Conservation (phyloP, 2,329 filamentous ascomycete species). For the Tolypocladium tropicale region DNA sequence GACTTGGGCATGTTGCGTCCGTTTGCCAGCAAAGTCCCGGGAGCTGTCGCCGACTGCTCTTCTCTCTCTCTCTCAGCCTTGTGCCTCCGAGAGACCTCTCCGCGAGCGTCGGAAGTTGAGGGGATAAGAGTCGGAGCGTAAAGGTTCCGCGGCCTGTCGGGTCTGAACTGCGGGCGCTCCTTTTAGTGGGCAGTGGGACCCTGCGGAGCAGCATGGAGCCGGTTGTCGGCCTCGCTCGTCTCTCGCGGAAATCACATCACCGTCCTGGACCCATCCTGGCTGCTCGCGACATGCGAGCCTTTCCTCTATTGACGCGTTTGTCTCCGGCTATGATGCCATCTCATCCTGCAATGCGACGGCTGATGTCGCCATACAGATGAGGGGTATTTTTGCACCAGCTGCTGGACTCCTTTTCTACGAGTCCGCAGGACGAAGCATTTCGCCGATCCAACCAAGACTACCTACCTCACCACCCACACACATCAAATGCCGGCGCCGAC, state of each 20-base stretch:
- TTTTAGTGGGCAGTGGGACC: not conserved
- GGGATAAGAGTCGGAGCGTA: not conserved
- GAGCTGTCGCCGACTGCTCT: not conserved
- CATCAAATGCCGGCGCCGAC: too few species aligned
- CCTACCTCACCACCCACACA: too few species aligned
- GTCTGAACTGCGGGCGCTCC: not conserved
- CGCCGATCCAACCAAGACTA: not conserved
- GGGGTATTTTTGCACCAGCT: not conserved
- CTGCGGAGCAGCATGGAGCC: not conserved
- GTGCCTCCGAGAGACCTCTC: not conserved
- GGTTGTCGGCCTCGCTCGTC: not conserved
- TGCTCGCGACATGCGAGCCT: not conserved
- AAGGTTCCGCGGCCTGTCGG: not conserved
- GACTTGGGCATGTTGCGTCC: not conserved
- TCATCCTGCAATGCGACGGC: not conserved
- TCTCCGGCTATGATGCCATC: not conserved
- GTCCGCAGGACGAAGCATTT: too few species aligned
- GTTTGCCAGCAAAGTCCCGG: not conserved
- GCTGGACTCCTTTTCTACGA: not conserved
- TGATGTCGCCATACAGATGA: not conserved
- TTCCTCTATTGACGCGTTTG: not conserved
- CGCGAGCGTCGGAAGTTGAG: not conserved
- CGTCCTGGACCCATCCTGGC: not conserved
- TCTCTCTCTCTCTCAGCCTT: not conserved
- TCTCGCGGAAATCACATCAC: not conserved